Percentiles rank a stretch among this genome's conserved stretches.
These are phyloP conservation scores for Mycosarcoma mackinlayi DNA, from an alignment of 1,284 basidiomycete genomes.

Conservation along the genomic window DNA sequence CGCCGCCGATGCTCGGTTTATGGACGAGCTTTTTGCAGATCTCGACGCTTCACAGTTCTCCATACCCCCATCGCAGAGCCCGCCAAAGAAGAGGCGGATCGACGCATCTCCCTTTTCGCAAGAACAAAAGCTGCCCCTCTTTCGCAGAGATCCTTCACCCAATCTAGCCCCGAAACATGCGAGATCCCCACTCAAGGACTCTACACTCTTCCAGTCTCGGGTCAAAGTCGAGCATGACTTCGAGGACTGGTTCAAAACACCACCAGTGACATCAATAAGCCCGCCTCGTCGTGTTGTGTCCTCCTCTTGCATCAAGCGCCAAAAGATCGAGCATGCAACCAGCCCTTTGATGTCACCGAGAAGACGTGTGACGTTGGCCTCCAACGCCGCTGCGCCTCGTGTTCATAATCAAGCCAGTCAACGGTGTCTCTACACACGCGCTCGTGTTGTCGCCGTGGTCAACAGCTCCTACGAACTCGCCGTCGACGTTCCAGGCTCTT, in stretches of 20 bases:
- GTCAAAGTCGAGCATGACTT: constrained; percentile 12
- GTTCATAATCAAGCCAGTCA: not conserved
- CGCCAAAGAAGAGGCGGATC: constrained; percentile 25
- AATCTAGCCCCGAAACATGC: not conserved
- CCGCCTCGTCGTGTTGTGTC: constrained; percentile 14
- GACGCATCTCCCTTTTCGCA: constrained; percentile 1
- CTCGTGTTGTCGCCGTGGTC: constrained; percentile 23
- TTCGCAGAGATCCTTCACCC: not conserved
- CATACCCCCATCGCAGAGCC: constrained; percentile 41
- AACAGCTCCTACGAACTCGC: constrained; percentile 22
- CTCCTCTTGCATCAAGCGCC: constrained; percentile 24
- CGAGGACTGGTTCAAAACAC: constrained; percentile 20
- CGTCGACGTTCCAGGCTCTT: constrained; percentile 1
- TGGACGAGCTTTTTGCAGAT: constrained; percentile 49
- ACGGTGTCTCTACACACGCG: constrained; percentile 28
- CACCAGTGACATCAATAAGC: not conserved
- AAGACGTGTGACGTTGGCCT: not conserved
- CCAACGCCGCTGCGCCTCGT: not conserved
- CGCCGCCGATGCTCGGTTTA: constrained; percentile 36
- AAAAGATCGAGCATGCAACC: constrained; percentile 17
- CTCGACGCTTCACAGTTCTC: constrained; percentile 47
- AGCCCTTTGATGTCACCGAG: not conserved
- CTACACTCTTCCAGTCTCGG: constrained; percentile 23
- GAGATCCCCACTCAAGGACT: constrained; percentile 23
- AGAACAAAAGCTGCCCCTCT: not conserved